A percentile compares a stretch with the other conserved stretches of the same genome.
Conservation (phyloP, 164 flowering plant genomes). For the Macadamia integrifolia region DNA sequence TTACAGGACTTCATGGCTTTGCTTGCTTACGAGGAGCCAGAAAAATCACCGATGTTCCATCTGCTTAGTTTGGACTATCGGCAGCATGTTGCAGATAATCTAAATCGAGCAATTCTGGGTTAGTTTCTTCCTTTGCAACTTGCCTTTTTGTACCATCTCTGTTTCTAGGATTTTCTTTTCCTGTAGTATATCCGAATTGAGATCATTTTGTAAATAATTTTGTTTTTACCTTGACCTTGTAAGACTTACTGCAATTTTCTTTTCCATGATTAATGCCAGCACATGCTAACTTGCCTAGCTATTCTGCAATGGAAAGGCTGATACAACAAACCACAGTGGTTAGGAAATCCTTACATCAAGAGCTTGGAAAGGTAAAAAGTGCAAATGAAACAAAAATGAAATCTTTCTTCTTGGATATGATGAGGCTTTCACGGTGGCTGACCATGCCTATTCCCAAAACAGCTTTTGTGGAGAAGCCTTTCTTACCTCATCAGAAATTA, state of each 20-base stretch:
- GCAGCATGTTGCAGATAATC: constrained; percentile 70
- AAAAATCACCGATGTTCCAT: constrained; percentile 91
- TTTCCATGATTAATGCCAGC: constrained; percentile 39
- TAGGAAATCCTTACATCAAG: constrained; percentile 65
- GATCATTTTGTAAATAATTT: not conserved
- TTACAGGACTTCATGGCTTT: constrained; percentile 85
- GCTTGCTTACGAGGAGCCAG: constrained; percentile 94
- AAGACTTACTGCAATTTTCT: not conserved
- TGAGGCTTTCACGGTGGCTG: not conserved
- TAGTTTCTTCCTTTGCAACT: constrained; percentile 14
- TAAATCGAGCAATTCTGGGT: constrained; percentile 93
- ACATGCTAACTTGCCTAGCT: constrained; percentile 61
- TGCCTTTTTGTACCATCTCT: not conserved
- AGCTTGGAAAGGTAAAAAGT: constrained; percentile 59
- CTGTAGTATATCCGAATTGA: not conserved
- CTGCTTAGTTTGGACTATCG: constrained; percentile 69
- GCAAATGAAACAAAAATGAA: not conserved
- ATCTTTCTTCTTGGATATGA: constrained; percentile 7
- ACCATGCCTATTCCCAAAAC: not conserved
- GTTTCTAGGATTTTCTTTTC: not conserved
- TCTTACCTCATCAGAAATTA: not conserved
- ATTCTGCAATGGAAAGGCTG: constrained; percentile 82
- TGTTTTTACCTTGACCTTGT: not conserved
- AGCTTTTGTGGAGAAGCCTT: not conserved
- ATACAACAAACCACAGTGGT: constrained; percentile 78